Evolutionary conservation across 2,329 filamentous ascomycete species (phyloP).

Genomic region (Ceratocystis colombiana): DNA sequence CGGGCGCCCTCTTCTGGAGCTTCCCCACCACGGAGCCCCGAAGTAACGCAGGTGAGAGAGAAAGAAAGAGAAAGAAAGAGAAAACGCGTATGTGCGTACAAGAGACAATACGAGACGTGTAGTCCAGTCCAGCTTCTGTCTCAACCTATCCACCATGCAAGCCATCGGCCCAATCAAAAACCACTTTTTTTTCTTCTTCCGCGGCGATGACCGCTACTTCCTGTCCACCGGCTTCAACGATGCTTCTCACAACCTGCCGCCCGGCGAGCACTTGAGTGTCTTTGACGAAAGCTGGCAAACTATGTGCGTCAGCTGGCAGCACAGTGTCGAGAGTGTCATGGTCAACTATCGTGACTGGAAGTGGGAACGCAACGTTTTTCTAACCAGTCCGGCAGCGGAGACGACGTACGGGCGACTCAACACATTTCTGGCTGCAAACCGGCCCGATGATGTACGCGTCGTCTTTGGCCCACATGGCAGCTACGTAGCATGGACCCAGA

Average conservation of each 20-base stretch:
- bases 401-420: slow-evolving; percentile 6
- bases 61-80: background rate
- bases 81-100: too few species aligned
- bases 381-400: slow-evolving; percentile 19
- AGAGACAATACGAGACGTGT: too few species aligned
- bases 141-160: background rate
- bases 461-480: slow-evolving; percentile 21
- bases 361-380: slow-evolving; percentile 15
- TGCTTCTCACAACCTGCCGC: slow-evolving; percentile 20
- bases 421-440: slow-evolving; percentile 21
- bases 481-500: slow-evolving; percentile 19
- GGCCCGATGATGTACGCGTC: slow-evolving; percentile 21
- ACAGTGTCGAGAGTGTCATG: slow-evolving; percentile 15
- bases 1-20: background rate
- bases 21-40: background rate
- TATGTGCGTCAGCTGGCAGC: slow-evolving; percentile 17
- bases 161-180: slow-evolving; percentile 12
- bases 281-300: slow-evolving; percentile 19
- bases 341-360: slow-evolving; percentile 22
- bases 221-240: slow-evolving; percentile 23
- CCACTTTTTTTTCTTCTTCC: slow-evolving; percentile 25
- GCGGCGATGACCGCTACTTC: slow-evolving; percentile 22
- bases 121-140: too few species aligned
- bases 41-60: background rate
- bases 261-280: slow-evolving; percentile 8